Base-by-base conservation (phyloP, 1,284 basidiomycete genomes). In the Sanghuangporus weigelae region DNA sequence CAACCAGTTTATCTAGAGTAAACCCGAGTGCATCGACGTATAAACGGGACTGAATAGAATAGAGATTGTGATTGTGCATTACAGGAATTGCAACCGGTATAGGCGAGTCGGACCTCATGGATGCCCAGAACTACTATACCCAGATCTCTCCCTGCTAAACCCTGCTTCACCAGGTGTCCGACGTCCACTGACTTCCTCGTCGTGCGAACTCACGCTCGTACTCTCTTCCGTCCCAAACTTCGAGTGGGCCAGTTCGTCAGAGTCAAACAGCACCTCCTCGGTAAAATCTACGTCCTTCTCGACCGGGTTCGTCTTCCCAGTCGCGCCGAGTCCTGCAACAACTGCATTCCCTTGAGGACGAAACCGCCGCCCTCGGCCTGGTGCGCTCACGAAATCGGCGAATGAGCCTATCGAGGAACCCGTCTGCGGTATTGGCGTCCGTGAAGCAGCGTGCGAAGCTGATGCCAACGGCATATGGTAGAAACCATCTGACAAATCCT, bases 401-500 rank as follows among this genome's bases (percentile, higher is more conserved):
- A 86, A 80, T 70, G 79, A 79, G 1, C 81, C 75, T 38, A 79
- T 72, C 1, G 82, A 71, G 38, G 60, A 72, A 59, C 67, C 70
- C 31, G 68, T 60, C 42, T 74, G 69, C 65, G 70, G 67, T 4
- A 49, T 63, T 42, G 71, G 72, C 1, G 65, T 60, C n/a, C 67
- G 59, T 40, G 64, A 59, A 12, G 69, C 7, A n/a, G 40, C 48
- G 49, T 63, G 66, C 54, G 35, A 40, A 72, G 78, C 12, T 79
- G 74, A 65, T 81, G 81, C 40, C 56, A 84, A 74, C 6, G 85
- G 84, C 40, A 85, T 78, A 65, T 82, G 82, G 70, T 89, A 89
- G 70, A 88, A 86, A 63, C 86, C 85, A 63, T 85, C 85, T 23
- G 80, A 73, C 46, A 84, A 81, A 40, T 86, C 85, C 46, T 73